Evolutionary conservation across 2,329 filamentous ascomycete genomes (phyloP).

Genomic region (Paracoccidioides lutzii): DNA sequence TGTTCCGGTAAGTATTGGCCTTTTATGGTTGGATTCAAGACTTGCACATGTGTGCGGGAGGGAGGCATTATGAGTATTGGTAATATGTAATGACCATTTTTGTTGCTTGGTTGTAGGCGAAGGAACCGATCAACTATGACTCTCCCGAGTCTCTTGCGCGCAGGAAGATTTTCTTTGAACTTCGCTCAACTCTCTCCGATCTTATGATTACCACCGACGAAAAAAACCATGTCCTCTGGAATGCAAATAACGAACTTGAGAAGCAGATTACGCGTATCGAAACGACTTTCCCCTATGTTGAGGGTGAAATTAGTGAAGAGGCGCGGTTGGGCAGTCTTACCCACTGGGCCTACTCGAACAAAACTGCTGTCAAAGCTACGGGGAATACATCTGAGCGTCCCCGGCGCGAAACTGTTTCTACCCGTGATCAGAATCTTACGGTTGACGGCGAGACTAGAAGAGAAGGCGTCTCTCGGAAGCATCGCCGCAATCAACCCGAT

Average conservation of each 20-base stretch:
- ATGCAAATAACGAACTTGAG: conserved; percentile 77
- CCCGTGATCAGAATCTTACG: conserved; percentile 68
- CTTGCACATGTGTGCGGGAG: background rate
- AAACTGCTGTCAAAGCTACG: conserved; percentile 45
- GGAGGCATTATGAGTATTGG: background rate
- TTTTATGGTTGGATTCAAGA: background rate
- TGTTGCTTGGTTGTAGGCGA: background rate
- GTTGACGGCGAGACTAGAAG: conserved; percentile 74
- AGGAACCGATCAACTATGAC: conserved; percentile 13
- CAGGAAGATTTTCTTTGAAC: conserved; percentile 63
- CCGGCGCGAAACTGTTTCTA: conserved; percentile 63
- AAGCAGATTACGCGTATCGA: conserved; percentile 76
- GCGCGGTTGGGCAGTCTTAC: conserved; percentile 80
- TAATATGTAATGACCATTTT: background rate
- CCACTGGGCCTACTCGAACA: conserved; percentile 91
- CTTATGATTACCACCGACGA: conserved; percentile 88
- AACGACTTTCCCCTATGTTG: conserved; percentile 73
- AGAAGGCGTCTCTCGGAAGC: conserved; percentile 66
- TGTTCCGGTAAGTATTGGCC: conserved; percentile 5
- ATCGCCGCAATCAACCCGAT: conserved; percentile 59
- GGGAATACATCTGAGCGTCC: conserved; percentile 55
- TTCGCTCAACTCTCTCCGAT: conserved; percentile 65
- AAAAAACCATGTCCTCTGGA: conserved; percentile 92
- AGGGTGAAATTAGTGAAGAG: conserved; percentile 84
- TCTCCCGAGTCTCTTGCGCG: conserved; percentile 26